phyloP scores from a whole-genome alignment of 2,329 filamentous ascomycete genomes.

The Penicillium glabrum region DNA sequence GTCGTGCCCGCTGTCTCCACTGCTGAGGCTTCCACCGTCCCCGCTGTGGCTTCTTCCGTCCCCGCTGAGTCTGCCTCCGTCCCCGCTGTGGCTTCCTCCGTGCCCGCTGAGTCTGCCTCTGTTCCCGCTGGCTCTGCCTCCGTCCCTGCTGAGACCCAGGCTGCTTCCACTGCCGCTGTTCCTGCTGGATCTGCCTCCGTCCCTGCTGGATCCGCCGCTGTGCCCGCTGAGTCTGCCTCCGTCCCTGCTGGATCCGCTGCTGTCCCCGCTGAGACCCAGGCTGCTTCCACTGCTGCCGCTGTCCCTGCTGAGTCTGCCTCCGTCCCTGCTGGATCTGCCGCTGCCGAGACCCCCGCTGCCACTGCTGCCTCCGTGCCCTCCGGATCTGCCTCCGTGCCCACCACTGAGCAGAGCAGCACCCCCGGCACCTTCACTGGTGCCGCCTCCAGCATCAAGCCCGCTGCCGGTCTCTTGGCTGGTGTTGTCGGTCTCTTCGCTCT shows the following conservation, averaged over 20 bases:
- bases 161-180: slow-evolving; percentile 4
- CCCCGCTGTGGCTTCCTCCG: not conserved
- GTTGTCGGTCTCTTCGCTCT: slow-evolving; percentile 39
- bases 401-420: not conserved
- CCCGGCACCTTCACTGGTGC: slow-evolving; percentile 32
- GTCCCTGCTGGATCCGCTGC: slow-evolving; percentile 5
- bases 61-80: not conserved
- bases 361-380: slow-evolving; percentile 4
- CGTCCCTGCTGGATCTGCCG: not conserved
- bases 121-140: slow-evolving; percentile 6
- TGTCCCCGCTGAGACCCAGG: slow-evolving; percentile 1
- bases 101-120: not conserved
- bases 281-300: slow-evolving; percentile 8
- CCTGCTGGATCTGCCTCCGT: not conserved
- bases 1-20: not conserved
- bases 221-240: slow-evolving; percentile 3
- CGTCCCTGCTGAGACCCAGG: not conserved
- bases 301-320: not conserved
- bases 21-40: not conserved
- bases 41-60: not conserved
- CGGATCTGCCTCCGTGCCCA: not conserved
- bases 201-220: not conserved
- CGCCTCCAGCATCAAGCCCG: slow-evolving; percentile 35
- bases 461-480: slow-evolving; percentile 37
- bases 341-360: slow-evolving; percentile 7